Evolutionary conservation across 2,329 filamentous ascomycete species (phyloP).

Genomic region (Mariannaea sp.): DNA sequence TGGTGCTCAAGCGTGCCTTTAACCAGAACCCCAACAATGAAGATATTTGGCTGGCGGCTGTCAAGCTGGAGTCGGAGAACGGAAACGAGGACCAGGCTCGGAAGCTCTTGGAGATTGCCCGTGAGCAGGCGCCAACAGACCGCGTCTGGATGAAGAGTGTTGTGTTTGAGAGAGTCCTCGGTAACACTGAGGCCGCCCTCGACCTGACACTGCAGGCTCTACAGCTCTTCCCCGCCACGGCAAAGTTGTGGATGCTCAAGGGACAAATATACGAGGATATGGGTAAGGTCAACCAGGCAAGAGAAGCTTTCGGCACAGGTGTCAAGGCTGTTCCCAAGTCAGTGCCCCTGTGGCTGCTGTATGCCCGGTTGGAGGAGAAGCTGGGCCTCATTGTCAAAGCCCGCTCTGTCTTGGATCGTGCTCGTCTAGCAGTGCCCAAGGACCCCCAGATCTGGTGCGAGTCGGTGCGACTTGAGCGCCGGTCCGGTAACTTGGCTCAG

Average conservation of each 20-base stretch:
- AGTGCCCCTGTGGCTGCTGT: constrained; percentile 87
- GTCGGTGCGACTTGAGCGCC: constrained; percentile 88
- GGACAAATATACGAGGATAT: constrained; percentile 93
- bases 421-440: constrained; percentile 84
- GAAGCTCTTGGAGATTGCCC: constrained; percentile 78
- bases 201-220: constrained; percentile 87
- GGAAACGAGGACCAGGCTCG: constrained; percentile 81
- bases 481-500: constrained; percentile 80
- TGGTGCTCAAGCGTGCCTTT: constrained; percentile 87
- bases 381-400: constrained; percentile 86
- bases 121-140: constrained; percentile 89
- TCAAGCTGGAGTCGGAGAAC: constrained; percentile 94
- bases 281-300: constrained; percentile 78
- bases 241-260: constrained; percentile 98
- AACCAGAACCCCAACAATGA: constrained; percentile 96
- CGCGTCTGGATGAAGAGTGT: constrained; percentile 97
- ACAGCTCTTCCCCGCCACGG: constrained; percentile 79
- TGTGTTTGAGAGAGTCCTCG: constrained; percentile 86
- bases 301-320: constrained; percentile 87
- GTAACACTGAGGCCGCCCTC: constrained; percentile 78
- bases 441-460: constrained; percentile 87
- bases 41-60: constrained; percentile 95
- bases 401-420: constrained; percentile 89
- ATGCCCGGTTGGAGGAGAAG: constrained; percentile 84
- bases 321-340: constrained; percentile 85